phyloP scores from a whole-genome alignment of 192 early-diverging fungal species.

The Coemansia javaensis region DNA sequence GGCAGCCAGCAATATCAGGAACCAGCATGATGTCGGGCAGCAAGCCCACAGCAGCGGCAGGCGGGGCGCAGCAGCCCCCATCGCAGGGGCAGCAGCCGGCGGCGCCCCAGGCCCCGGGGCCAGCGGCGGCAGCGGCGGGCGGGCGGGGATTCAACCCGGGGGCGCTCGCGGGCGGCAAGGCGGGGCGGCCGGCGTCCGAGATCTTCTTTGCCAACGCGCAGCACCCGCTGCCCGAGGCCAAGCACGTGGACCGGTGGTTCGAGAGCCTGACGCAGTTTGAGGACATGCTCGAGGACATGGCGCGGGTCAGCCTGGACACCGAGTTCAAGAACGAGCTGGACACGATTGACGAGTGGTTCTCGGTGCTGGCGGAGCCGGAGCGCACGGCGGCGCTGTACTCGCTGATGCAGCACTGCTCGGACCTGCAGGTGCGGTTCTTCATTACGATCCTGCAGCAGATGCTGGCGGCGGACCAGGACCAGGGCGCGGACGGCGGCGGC shows the following conservation, averaged over 20 bases:
- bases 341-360: slow-evolving; percentile 94
- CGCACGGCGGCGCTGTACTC: slow-evolving; percentile 88
- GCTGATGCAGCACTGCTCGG: slow-evolving; percentile 83
- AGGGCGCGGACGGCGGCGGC: slow-evolving; percentile 45
- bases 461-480: slow-evolving; percentile 74
- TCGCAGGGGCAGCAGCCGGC: neutral
- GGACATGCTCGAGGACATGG: slow-evolving; percentile 88
- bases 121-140: too few relatives aligned
- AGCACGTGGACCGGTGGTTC: slow-evolving; percentile 76
- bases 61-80: neutral
- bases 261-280: slow-evolving; percentile 90
- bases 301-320: slow-evolving; percentile 69
- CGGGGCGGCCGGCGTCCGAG: slow-evolving; percentile 36
- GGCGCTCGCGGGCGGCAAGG: slow-evolving; percentile 16
- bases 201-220: slow-evolving; percentile 47
- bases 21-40: slow-evolving; percentile 35
- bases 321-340: slow-evolving; percentile 86
- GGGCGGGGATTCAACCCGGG: slow-evolving; percentile 22
- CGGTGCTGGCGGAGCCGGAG: slow-evolving; percentile 82
- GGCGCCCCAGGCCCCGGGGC: slow-evolving; percentile 6
- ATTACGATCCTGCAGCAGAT: slow-evolving; percentile 90
- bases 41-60: slow-evolving; percentile 13
- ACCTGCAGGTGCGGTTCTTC: slow-evolving; percentile 91
- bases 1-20: too few relatives aligned
- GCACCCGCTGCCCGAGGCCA: slow-evolving; percentile 38